These are phyloP conservation scores for Pseudofabraea citricarpa DNA, from an alignment of 2,329 filamentous ascomycete genomes.

Conservation along the genomic window DNA sequence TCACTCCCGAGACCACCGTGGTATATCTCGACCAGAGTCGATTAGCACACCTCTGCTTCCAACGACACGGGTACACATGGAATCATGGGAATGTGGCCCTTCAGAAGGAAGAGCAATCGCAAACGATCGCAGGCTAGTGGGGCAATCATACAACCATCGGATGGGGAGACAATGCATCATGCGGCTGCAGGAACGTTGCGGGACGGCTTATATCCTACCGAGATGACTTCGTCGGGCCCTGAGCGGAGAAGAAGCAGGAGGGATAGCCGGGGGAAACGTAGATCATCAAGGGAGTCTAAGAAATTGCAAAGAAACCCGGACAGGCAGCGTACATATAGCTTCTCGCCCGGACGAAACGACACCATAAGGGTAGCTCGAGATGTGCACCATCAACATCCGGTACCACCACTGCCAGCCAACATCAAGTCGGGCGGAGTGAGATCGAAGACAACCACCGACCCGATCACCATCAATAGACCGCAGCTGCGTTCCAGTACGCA, in stretches of 20 bases:
- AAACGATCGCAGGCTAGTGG: slow-evolving; percentile 46
- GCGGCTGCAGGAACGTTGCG: slow-evolving; percentile 20
- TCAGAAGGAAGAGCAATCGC: slow-evolving; percentile 68
- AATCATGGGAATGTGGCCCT: slow-evolving; percentile 78
- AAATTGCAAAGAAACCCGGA: slow-evolving; percentile 38
- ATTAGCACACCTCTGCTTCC: slow-evolving; percentile 2
- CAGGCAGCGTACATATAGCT: slow-evolving; percentile 51
- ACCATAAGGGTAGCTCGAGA: slow-evolving; percentile 38
- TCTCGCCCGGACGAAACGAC: slow-evolving; percentile 56
- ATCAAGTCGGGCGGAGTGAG: slow-evolving; percentile 19
- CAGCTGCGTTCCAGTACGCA: slow-evolving; percentile 19
- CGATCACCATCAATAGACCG: slow-evolving; percentile 4
- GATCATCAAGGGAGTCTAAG: slow-evolving; percentile 28
- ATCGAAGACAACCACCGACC: slow-evolving; percentile 12
- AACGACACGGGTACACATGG: slow-evolving; percentile 21
- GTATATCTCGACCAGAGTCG: not conserved
- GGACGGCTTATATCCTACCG: slow-evolving; percentile 25
- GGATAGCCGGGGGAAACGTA: slow-evolving; percentile 21
- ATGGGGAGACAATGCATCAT: slow-evolving; percentile 38
- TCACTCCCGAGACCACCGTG: not conserved
- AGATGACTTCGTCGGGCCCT: slow-evolving; percentile 23
- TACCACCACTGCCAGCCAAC: slow-evolving; percentile 22
- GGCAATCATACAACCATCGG: slow-evolving; percentile 51
- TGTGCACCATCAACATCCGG: slow-evolving; percentile 18
- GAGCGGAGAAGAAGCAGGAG: slow-evolving; percentile 31